Evolutionary conservation across 129 eudicot species (phyloP).

Genomic region (Flaveria ramosissima): DNA sequence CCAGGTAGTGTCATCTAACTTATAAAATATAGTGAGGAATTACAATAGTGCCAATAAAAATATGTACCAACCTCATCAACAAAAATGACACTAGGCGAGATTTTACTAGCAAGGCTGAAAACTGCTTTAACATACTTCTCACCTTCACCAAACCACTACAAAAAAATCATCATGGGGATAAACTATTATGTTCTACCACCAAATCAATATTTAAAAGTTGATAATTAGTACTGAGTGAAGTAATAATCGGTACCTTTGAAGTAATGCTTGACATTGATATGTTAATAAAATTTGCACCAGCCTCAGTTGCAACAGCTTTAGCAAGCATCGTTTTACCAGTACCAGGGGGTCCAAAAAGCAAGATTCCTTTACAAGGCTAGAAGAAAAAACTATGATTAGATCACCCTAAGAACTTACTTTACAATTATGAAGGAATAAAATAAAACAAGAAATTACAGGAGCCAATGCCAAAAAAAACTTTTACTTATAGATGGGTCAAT

Average conservation of each 20-base stretch:
- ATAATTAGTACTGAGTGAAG: background rate
- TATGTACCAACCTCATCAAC: constrained; percentile 78
- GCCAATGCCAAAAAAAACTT: background rate
- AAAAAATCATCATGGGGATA: constrained; percentile 14
- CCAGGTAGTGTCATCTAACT: background rate
- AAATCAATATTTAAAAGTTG: background rate
- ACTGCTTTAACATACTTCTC: constrained; percentile 92
- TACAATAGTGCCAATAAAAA: constrained; percentile 1
- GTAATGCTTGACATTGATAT: constrained; percentile 88
- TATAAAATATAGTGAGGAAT: background rate
- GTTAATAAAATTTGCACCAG: constrained; percentile 94
- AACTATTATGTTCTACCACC: constrained; percentile 4
- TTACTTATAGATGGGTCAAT: background rate
- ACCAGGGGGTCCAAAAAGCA: constrained; percentile 97
- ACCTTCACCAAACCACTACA: constrained; percentile 97
- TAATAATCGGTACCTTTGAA: constrained; percentile 53
- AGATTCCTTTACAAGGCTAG: constrained; percentile 91
- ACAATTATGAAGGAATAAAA: background rate
- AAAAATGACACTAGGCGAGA: constrained; percentile 79
- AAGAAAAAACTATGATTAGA: constrained; percentile 11
- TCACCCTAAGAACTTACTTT: background rate
- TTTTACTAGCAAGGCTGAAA: constrained; percentile 86
- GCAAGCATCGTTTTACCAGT: constrained; percentile 98
- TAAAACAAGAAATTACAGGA: background rate
- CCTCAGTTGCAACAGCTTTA: constrained; percentile 93